Percentiles rank a stretch among this genome's conserved stretches.
Conservation (phyloP, 2,329 filamentous ascomycete genomes). For the Alternaria ethzedia region DNA sequence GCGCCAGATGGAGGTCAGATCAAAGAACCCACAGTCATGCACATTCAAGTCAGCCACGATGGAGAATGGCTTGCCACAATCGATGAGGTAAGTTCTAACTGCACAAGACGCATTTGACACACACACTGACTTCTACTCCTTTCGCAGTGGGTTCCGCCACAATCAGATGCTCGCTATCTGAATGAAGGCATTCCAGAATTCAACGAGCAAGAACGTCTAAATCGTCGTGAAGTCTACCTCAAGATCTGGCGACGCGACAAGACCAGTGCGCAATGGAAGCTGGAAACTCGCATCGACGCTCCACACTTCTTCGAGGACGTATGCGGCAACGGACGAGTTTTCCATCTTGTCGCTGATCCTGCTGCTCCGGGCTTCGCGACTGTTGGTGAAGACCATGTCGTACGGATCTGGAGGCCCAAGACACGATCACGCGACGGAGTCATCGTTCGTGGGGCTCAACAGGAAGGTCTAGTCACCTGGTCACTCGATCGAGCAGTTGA, state of each 20-base stretch:
- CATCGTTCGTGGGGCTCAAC: constrained; percentile 60
- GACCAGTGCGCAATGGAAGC: constrained; percentile 66
- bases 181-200: constrained; percentile 50
- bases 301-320: constrained; percentile 69
- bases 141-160: constrained; percentile 73
- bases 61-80: constrained; percentile 90
- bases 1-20: constrained; percentile 74
- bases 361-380: constrained; percentile 77
- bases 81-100: constrained; percentile 63
- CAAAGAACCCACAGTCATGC: constrained; percentile 77
- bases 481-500: constrained; percentile 65
- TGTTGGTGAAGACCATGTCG: constrained; percentile 77
- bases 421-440: constrained; percentile 72
- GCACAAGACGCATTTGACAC: not conserved
- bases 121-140: not conserved
- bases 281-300: constrained; percentile 82
- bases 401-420: constrained; percentile 83
- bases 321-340: constrained; percentile 62
- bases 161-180: constrained; percentile 69
- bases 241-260: constrained; percentile 85
- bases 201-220: constrained; percentile 52
- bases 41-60: constrained; percentile 77
- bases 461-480: constrained; percentile 74
- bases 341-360: constrained; percentile 77
- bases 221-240: constrained; percentile 75